Base-by-base conservation (phyloP, 345 rosid genomes). In the Gossypium australe region DNA sequence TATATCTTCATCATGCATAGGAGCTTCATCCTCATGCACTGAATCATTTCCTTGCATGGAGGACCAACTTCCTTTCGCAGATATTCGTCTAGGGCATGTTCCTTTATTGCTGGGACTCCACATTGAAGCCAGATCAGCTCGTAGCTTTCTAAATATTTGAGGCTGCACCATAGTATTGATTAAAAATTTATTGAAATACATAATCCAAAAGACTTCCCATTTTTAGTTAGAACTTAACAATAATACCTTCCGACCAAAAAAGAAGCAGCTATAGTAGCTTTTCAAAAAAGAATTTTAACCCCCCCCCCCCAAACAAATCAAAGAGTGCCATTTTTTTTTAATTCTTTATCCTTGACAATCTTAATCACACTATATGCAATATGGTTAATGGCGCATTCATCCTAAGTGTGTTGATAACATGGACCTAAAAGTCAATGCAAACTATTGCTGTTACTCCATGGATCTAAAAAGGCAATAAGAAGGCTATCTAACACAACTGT, bases 71-170 rank as follows among this genome's bases (percentile, higher is more conserved):
- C 76, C 73, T 82, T 80, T 86, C 58, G 77, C 71, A 45, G 81
- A 69, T 58, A 80, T 75, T 85, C 87, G 80, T 80, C 89, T 85
- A 57, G 81, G 76, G 83, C 59, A 78, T 70, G 82, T 88, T 71
- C 78, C 74, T 83, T 77, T 88, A 53, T 65, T 78, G 76, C 68
- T 78, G 49, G 88, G 71, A 73, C 82, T 85, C 94, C 94, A 90
- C 89, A 88, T 88, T 72, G 86, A 85, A 67, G 90, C 92, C 53
- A 90, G 81, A 83, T 90, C 89, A 70, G 87, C 85, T 58, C 90
- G 86, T 85, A 90, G 82, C 82, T 84, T 87, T 69, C 67, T 79
- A 71, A 88, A 90, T 71, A 85, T 78, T 79, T 87, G 88, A 76
- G 94, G 94, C 94, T 90, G 87, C 85, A 81, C 17, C 63, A 17